phyloP scores from a whole-genome alignment of 441 rosid species.

The Jatropha podagrica region DNA sequence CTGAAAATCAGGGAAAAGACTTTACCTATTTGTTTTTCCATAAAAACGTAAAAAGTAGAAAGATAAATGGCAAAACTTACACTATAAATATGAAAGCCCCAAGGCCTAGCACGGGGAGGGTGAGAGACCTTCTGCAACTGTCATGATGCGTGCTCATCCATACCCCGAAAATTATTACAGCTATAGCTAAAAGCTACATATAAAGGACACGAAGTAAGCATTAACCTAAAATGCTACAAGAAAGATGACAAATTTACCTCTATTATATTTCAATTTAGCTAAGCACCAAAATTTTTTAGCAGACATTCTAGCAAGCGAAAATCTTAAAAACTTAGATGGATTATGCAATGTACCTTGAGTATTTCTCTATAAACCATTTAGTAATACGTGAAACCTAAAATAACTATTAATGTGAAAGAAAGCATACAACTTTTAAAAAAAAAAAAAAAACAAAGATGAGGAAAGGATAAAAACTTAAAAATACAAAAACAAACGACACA shows the following conservation, averaged over 20 bases:
- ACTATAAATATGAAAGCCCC: conserved; percentile 72
- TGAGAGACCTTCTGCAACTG: conserved; percentile 76
- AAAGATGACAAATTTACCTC: conserved; percentile 5
- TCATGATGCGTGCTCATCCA: conserved; percentile 97
- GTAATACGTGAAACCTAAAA: background rate
- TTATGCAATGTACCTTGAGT: background rate
- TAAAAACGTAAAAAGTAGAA: background rate
- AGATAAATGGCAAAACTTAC: conserved; percentile 39
- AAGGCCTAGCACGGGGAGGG: conserved; percentile 81
- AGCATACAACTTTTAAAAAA: background rate
- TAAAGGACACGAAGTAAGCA: conserved; percentile 13
- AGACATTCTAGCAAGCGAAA: background rate
- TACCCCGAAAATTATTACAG: conserved; percentile 72
- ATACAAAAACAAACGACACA: background rate
- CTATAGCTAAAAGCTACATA: conserved; percentile 72
- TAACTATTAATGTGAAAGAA: background rate
- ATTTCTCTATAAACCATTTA: background rate
- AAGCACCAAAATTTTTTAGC: conserved; percentile 2
- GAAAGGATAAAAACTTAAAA: background rate
- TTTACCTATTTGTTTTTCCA: background rate
- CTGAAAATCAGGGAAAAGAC: conserved; percentile 35
- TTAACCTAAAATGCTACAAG: background rate
- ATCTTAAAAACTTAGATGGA: background rate
- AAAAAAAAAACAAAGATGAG: background rate
- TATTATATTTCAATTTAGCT: background rate